Base-by-base conservation (phyloP, 2,329 filamentous ascomycete species). In the Cyclaneusma minus region DNA sequence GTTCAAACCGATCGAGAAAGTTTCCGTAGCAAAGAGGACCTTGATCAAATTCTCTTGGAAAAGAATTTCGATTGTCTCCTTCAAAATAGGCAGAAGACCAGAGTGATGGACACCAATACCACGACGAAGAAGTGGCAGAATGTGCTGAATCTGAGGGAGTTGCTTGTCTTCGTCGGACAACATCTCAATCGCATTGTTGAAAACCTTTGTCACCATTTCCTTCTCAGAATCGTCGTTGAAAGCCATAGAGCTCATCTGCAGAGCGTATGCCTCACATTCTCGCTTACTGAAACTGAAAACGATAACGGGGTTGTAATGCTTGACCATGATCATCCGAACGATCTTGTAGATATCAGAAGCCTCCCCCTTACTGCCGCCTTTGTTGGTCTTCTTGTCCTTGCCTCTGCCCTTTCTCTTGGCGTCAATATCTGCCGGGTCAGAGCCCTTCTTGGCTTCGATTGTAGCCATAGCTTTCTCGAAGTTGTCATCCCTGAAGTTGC, bases 241-340 rank as follows among this genome's bases (percentile, higher is more conserved):
- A 24, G 81, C 75, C 45, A 95, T 68, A 33, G 71, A 68, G 27
- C 75, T 87, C 57, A 94, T 85, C 40, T 83, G 70, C 24, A 98
- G 60, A 2, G 89, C 89, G 51, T 89, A 74, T 35, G 75, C 73
- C 55, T 98, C 89, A 49, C 87, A 94, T 44, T 95, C 87, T 38
- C 87, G 69, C 60, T 98, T 98, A 64, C 85, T 94, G 59, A 98
- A 98, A 54, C 87, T 95, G 68, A 98, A 98, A 20, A 98, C 84
- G 48, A 98, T 98, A 42, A 95, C 89, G 0, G 89, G 89, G 45
- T 98, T 94, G 55, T 89, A 91, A 48, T 80, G 89, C 58, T 85
- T 93, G 55, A 82, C 67, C 76, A 98, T 92, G 41, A 95, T 92
- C 89, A 98, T 98, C 52, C 80, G 81, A 39, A 98, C 80, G 43